phyloP scores from a whole-genome alignment of 2,329 filamentous ascomycete genomes.

The Cladosporium sp. region DNA sequence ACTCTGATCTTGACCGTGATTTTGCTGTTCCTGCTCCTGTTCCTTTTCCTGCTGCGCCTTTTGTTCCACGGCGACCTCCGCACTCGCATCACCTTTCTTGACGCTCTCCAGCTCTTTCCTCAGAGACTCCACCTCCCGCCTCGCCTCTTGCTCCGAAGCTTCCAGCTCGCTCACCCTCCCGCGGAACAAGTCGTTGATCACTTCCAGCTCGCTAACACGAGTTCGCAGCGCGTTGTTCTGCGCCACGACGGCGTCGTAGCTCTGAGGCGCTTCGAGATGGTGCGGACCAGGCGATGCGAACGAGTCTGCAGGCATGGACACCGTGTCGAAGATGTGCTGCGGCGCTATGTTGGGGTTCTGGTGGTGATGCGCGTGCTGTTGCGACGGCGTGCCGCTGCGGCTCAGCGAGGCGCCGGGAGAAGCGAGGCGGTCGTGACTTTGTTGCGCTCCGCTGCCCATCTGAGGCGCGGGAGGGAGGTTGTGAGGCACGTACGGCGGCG shows the following conservation, averaged over 20 bases:
- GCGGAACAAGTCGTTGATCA: constrained; percentile 74
- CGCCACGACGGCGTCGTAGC: constrained; percentile 74
- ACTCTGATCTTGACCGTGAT: too few relatives aligned
- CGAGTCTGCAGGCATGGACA: constrained; percentile 61
- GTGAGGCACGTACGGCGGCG: constrained; percentile 18
- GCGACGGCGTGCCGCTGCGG: constrained; percentile 73
- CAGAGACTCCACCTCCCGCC: constrained; percentile 55
- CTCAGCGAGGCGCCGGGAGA: constrained; percentile 48
- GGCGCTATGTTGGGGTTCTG: constrained; percentile 64
- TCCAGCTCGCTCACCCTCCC: constrained; percentile 70
- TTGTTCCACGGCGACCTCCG: not conserved
- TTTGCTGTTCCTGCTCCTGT: too few relatives aligned
- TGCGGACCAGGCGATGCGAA: constrained; percentile 53
- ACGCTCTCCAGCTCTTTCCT: constrained; percentile 55
- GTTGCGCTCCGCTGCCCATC: not conserved
- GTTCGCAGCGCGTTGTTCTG: constrained; percentile 89
- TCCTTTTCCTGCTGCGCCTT: not conserved
- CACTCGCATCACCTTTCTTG: not conserved
- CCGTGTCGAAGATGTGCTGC: constrained; percentile 74
- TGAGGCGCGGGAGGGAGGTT: constrained; percentile 13
- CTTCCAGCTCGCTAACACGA: constrained; percentile 87
- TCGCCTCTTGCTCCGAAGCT: constrained; percentile 65
- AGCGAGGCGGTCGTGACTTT: constrained; percentile 4
- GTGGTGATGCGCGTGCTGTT: constrained; percentile 35
- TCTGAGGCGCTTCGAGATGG: constrained; percentile 64